phyloP scores from a whole-genome alignment of 108 stramenopile species.

The Pseudonitzschia multistriata region DNA sequence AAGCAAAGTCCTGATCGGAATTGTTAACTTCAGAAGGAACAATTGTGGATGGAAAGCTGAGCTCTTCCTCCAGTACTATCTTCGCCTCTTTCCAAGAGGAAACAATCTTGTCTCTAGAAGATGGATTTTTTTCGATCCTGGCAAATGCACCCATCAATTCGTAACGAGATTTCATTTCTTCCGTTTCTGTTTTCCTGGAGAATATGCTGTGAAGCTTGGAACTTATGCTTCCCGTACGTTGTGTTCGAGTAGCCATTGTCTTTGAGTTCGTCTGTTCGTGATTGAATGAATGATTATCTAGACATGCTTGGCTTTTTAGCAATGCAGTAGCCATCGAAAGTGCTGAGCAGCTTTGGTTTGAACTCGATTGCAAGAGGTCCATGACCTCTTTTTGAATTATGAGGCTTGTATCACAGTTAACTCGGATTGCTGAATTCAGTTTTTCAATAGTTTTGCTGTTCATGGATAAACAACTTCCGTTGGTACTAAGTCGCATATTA shows the following conservation, averaged over 20 bases:
- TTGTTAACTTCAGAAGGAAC: neutral
- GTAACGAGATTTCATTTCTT: slow-evolving; percentile 24
- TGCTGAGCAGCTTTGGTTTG: slow-evolving; percentile 13
- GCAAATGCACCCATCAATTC: slow-evolving; percentile 28
- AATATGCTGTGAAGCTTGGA: neutral
- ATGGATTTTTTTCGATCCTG: slow-evolving; percentile 19
- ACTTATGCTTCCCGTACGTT: neutral
- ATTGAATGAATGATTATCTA: slow-evolving; percentile 3
- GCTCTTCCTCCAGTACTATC: slow-evolving; percentile 19
- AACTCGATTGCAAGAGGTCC: slow-evolving; percentile 14
- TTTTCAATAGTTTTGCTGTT: neutral
- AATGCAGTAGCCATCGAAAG: slow-evolving; percentile 24
- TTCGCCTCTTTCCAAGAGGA: slow-evolving; percentile 44
- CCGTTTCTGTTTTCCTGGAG: slow-evolving; percentile 15
- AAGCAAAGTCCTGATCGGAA: neutral
- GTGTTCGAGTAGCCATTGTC: neutral
- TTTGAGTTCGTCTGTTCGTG: neutral
- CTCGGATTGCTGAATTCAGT: neutral
- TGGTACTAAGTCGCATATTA: neutral
- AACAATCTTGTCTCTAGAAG: slow-evolving; percentile 17
- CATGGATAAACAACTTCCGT: neutral
- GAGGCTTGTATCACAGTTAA: neutral
- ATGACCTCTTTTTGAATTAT: slow-evolving; percentile 16
- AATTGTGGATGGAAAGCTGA: slow-evolving; percentile 16
- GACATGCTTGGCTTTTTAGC: slow-evolving; percentile 3